These are phyloP conservation scores for Blastobotrys peoriensis DNA, from an alignment of 805 yeast genomes.

Conservation along the genomic window DNA sequence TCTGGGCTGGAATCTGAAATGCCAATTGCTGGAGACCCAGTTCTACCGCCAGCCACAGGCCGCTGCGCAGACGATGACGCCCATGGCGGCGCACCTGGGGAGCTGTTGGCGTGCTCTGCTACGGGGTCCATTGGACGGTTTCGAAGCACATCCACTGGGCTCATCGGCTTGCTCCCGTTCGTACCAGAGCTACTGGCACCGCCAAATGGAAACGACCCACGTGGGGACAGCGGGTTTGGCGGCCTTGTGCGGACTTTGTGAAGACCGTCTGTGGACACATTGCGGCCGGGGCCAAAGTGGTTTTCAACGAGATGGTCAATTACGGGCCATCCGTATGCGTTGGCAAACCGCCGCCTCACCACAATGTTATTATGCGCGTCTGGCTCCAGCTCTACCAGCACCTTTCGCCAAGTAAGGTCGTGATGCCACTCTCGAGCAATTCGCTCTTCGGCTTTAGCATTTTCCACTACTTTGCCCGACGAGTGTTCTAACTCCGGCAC, in stretches of 20 bases:
- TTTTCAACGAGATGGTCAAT: conserved; percentile 70
- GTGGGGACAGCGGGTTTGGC: neutral
- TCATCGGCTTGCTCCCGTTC: neutral
- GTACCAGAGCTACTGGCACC: too few relatives aligned
- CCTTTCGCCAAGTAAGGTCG: conserved; percentile 84
- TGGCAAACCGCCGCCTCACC: conserved; percentile 82
- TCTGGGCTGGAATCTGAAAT: neutral
- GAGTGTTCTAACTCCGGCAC: conserved; percentile 1
- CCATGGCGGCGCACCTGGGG: neutral
- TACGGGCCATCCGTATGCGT: conserved; percentile 94
- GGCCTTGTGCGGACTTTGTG: neutral
- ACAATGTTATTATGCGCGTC: conserved; percentile 94
- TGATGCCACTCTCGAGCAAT: conserved; percentile 88
- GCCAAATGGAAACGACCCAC: neutral
- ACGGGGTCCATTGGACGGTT: neutral
- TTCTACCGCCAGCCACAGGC: neutral
- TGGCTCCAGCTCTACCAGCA: conserved; percentile 74
- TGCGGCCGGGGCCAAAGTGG: conserved; percentile 40
- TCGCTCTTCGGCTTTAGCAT: conserved; percentile 54
- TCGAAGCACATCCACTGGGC: conserved; percentile 3
- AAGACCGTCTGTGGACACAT: neutral
- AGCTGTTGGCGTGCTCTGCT: neutral
- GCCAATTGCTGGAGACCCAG: too few relatives aligned
- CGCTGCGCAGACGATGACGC: neutral
- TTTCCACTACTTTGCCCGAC: conserved; percentile 26